Conservation (phyloP, 768 basidiomycete genomes). For the Tylopilus sp. region DNA sequence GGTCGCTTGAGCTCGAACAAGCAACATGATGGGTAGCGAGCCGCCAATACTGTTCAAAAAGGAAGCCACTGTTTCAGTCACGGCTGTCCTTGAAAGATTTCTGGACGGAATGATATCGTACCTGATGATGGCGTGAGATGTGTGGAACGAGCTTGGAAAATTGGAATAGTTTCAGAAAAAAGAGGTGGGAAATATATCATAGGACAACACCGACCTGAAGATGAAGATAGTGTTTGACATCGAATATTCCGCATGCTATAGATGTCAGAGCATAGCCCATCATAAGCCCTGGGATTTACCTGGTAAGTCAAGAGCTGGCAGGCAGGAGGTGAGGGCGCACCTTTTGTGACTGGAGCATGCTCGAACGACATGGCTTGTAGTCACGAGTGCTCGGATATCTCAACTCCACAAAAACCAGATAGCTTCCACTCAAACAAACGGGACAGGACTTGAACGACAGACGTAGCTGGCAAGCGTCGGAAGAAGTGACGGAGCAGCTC, state of each 20-base stretch:
- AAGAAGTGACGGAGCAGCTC: neutral
- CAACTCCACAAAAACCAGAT: neutral
- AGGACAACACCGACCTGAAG: conserved; percentile 52
- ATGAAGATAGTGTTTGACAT: conserved; percentile 86
- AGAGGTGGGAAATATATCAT: neutral
- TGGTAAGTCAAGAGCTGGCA: conserved; percentile 1
- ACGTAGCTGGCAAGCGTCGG: neutral
- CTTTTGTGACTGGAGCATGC: conserved; percentile 82
- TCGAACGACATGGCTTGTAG: conserved; percentile 65
- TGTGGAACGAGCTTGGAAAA: conserved; percentile 74
- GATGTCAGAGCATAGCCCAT: conserved; percentile 66
- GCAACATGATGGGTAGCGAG: conserved; percentile 68
- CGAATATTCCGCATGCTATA: conserved; percentile 73
- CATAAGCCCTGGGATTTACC: conserved; percentile 62
- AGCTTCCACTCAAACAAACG: neutral
- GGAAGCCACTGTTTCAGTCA: conserved; percentile 32
- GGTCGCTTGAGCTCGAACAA: conserved; percentile 82
- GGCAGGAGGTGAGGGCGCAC: conserved; percentile 34
- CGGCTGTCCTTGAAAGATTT: conserved; percentile 15
- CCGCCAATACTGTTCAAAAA: conserved; percentile 74
- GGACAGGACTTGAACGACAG: neutral
- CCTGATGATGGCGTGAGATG: conserved; percentile 87
- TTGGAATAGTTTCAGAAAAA: conserved; percentile 8
- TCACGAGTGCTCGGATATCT: neutral
- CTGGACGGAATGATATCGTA: conserved; percentile 27